Percentiles rank a stretch among this genome's conserved stretches.
Evolutionary conservation across 495 filamentous ascomycete species (phyloP).

Genomic region (Xylaria scruposa): DNA sequence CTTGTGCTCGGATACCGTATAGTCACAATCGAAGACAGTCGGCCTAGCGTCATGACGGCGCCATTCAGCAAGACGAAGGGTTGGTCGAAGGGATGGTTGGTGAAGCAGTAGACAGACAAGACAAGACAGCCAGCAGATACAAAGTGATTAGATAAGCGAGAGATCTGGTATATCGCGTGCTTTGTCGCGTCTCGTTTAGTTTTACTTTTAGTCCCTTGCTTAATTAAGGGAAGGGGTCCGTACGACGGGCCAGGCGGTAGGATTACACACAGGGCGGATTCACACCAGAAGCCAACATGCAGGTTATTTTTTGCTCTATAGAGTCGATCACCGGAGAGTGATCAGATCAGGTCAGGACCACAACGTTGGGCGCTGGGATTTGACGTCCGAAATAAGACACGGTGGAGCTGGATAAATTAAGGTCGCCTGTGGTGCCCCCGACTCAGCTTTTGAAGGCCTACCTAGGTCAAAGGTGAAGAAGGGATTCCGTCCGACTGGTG

Average conservation of each 20-base stretch:
- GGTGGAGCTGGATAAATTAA: constrained; percentile 22
- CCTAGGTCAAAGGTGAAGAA: constrained; percentile 2
- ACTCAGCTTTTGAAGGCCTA: not conserved
- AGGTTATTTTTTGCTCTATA: not conserved
- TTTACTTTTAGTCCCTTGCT: not conserved
- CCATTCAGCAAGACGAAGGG: constrained; percentile 36
- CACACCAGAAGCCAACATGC: constrained; percentile 5
- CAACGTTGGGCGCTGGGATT: constrained; percentile 19
- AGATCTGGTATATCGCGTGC: not conserved
- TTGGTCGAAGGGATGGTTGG: not conserved
- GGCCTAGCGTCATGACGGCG: constrained; percentile 45
- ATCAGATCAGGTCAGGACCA: constrained; percentile 19
- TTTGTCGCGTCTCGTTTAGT: constrained; percentile 4
- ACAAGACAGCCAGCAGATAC: not conserved
- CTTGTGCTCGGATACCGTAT: constrained; percentile 45
- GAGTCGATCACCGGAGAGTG: constrained; percentile 13
- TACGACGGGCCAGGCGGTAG: not conserved
- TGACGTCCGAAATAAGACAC: constrained; percentile 8
- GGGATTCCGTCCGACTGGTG: constrained; percentile 17
- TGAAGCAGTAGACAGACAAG: constrained; percentile 5
- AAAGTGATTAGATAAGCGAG: not conserved
- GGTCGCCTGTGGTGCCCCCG: constrained; percentile 6
- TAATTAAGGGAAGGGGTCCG: not conserved
- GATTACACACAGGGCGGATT: not conserved
- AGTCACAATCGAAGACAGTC: constrained; percentile 35